phyloP scores from a whole-genome alignment of 768 basidiomycete species.

The Russula olivacea region DNA sequence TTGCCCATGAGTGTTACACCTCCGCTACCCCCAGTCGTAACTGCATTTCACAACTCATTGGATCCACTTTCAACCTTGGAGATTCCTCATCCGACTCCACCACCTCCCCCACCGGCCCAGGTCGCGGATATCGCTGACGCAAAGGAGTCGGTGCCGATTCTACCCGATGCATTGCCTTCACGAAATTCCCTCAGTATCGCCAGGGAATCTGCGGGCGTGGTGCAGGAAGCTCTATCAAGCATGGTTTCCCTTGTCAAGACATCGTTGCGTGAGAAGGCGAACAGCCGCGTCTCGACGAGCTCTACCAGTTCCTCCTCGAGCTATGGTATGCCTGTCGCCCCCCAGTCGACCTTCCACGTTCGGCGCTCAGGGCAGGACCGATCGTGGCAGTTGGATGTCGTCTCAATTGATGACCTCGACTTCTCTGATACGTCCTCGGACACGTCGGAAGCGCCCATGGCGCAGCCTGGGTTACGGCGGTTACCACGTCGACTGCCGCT shows the following conservation, averaged over 20 bases:
- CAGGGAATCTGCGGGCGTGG: neutral
- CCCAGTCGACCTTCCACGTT: slow-evolving; percentile 14
- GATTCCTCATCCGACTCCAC: neutral
- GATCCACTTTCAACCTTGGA: slow-evolving; percentile 16
- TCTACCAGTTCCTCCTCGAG: slow-evolving; percentile 26
- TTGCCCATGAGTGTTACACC: slow-evolving; percentile 2
- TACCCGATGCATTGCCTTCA: neutral
- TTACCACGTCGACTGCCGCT: slow-evolving; percentile 57
- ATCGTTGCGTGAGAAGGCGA: slow-evolving; percentile 4
- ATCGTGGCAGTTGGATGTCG: slow-evolving; percentile 63
- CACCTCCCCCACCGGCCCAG: neutral
- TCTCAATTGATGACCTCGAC: slow-evolving; percentile 74
- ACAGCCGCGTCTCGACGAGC: slow-evolving; percentile 11
- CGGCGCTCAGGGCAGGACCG: slow-evolving; percentile 34
- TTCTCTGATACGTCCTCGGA: slow-evolving; percentile 73
- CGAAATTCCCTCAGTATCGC: neutral
- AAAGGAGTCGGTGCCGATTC: neutral
- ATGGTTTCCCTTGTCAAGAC: neutral
- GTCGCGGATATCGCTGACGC: neutral
- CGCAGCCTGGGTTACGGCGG: slow-evolving; percentile 44
- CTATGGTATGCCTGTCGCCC: slow-evolving; percentile 22
- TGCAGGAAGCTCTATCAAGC: neutral
- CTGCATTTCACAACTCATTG: slow-evolving; percentile 15
- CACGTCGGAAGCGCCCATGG: slow-evolving; percentile 33
- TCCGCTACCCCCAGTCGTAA: slow-evolving; percentile 16